A percentile compares a stretch with the other conserved stretches of the same genome.
phyloP scores from a whole-genome alignment of 306 rosid genomes.

The Trifolium subterraneum region DNA sequence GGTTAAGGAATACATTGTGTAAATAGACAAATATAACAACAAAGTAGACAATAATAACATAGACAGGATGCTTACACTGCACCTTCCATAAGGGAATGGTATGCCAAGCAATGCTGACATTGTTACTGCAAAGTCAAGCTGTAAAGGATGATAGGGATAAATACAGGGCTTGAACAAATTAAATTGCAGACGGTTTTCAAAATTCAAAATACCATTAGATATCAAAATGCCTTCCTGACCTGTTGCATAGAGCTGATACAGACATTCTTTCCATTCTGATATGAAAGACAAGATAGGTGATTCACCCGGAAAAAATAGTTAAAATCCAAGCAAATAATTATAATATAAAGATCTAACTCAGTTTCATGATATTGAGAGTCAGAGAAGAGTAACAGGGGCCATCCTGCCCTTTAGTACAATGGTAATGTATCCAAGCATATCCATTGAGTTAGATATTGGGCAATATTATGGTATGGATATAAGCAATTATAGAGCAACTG shows the following conservation, averaged over 20 bases:
- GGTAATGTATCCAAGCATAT: slow-evolving; percentile 30
- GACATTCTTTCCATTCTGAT: slow-evolving; percentile 72
- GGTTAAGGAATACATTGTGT: slow-evolving; percentile 4
- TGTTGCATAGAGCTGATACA: slow-evolving; percentile 82
- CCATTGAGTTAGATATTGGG: slow-evolving; percentile 15
- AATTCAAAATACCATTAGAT: slow-evolving; percentile 31
- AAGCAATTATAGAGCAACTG: not conserved
- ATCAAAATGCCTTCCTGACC: slow-evolving; percentile 56
- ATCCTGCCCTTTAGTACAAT: slow-evolving; percentile 25
- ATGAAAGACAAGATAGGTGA: slow-evolving; percentile 24
- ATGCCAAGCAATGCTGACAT: slow-evolving; percentile 87
- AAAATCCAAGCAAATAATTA: slow-evolving; percentile 8
- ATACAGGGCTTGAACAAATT: slow-evolving; percentile 39
- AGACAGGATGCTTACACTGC: slow-evolving; percentile 77
- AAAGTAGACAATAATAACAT: slow-evolving; percentile 30
- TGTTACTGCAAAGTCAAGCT: slow-evolving; percentile 98
- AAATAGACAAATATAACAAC: slow-evolving; percentile 28
- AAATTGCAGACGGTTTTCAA: slow-evolving; percentile 19
- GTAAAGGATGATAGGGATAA: slow-evolving; percentile 52
- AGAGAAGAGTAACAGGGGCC: slow-evolving; percentile 29
- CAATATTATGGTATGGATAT: slow-evolving; percentile 13
- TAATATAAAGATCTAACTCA: slow-evolving; percentile 24
- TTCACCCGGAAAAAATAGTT: slow-evolving; percentile 17
- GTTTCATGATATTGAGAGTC: slow-evolving; percentile 23
- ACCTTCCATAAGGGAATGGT: slow-evolving; percentile 99